Base-by-base conservation (phyloP, 768 basidiomycete genomes). In the Pleurotus sapidus region DNA sequence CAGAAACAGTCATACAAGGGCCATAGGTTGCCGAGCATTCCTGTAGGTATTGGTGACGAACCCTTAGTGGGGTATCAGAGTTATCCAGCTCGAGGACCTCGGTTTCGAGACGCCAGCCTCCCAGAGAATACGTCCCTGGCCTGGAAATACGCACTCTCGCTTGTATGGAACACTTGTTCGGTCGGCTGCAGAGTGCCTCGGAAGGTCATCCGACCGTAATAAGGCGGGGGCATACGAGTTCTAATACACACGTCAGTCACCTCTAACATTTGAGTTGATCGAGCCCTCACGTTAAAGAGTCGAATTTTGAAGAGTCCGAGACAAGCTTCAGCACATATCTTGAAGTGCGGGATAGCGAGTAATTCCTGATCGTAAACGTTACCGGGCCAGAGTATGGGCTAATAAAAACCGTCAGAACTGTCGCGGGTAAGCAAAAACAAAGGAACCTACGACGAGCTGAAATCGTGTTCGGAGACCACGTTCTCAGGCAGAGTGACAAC, bases 51-150 rank as follows among this genome's bases (percentile, higher is more conserved):
- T 69, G 71, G 62, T 70, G 72, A 46, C 63, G 65, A 25, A 64
- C 64, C 30, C 58, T 60, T 43, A 63, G 57, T 56, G 57, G 24
- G 43, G 27, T 11, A 8, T 38, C 24, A 40, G 57, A 45, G 20
- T 42, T 15, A 18, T 60, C 40, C 18, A 25, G 23, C 50, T 84
- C 78, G 9, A 78, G 75, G n/a, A 88, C 87, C 54, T 84, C 77
- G 1, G 84, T 85, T 63, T 89, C 86, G 8, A 91, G 62, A 40
- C 72, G 74, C 92, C 93, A 96, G 4, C 81, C 80, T 27, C 79
- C 80, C 14, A 93, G 72, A 11, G 73, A 73, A 66, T 91, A 89
- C 20, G 77, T 75, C 11, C 90, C 90, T 27, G 90, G 84, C 42
- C 79, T 79, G 11, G 78, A 70, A 8, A 84, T 74, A 78, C 85